A percentile compares a stretch with the other conserved stretches of the same genome.
These are phyloP conservation scores for Camelina sativa DNA, from an alignment of 345 rosid genomes.

Conservation along the genomic window DNA sequence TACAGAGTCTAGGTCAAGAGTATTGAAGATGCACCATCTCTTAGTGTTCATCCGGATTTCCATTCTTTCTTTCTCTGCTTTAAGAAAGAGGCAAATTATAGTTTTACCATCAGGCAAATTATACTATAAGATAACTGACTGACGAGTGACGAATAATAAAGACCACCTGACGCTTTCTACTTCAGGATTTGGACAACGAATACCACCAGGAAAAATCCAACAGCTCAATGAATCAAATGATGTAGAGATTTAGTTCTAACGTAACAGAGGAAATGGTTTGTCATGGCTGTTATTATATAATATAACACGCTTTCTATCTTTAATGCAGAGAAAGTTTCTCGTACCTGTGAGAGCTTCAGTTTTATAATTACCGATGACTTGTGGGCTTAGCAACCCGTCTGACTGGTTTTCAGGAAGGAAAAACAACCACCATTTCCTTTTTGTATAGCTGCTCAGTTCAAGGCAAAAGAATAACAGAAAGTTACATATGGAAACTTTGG, in stretches of 20 bases:
- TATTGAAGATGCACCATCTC: too few species aligned
- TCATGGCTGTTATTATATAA: background rate
- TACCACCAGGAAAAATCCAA: background rate
- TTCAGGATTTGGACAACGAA: background rate
- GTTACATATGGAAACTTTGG: background rate
- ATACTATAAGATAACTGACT: background rate
- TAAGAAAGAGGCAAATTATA: background rate
- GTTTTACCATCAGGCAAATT: conserved; percentile 13
- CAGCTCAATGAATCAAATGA: background rate
- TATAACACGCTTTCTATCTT: background rate
- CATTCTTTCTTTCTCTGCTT: too few species aligned
- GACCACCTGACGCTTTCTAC: background rate
- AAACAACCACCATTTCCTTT: conserved; percentile 47
- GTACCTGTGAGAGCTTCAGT: background rate
- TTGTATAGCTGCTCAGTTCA: conserved; percentile 49
- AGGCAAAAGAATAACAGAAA: conserved; percentile 15
- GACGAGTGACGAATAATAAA: too few species aligned
- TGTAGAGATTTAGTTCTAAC: background rate
- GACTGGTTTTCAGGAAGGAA: conserved; percentile 35
- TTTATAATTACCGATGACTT: background rate
- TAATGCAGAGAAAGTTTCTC: background rate
- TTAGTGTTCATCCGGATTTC: too few species aligned
- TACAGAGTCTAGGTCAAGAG: too few species aligned
- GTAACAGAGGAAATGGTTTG: background rate
- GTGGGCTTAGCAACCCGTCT: conserved; percentile 19